Conservation (phyloP, 2,329 filamentous ascomycete genomes). For the Neurospora crassa region DNA sequence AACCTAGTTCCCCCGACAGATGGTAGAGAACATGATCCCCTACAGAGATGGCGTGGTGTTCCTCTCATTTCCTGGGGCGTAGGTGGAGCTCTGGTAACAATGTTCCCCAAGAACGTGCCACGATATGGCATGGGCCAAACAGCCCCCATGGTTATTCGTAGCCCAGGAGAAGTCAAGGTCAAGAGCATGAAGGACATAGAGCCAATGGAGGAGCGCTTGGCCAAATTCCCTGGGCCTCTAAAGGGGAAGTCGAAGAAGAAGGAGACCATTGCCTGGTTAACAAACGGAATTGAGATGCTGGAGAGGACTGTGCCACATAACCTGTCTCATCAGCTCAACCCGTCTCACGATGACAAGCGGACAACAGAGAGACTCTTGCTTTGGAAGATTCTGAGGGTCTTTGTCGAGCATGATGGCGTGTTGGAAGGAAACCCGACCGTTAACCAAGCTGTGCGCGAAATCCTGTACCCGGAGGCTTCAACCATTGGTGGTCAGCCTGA, state of each 20-base stretch:
- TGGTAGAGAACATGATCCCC: conserved; percentile 60
- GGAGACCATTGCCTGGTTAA: conserved; percentile 75
- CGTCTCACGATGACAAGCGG: conserved; percentile 57
- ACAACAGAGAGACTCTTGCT: conserved; percentile 71
- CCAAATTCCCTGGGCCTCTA: conserved; percentile 82
- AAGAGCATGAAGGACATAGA: conserved; percentile 64
- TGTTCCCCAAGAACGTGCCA: conserved; percentile 81
- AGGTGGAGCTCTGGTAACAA: conserved; percentile 71
- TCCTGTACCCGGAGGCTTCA: conserved; percentile 55
- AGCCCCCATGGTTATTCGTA: conserved; percentile 69
- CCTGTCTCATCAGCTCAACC: conserved; percentile 36
- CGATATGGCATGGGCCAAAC: conserved; percentile 69
- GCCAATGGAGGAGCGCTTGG: conserved; percentile 60
- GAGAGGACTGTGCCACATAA: conserved; percentile 49
- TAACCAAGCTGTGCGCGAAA: conserved; percentile 63
- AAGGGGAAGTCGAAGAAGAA: conserved; percentile 93
- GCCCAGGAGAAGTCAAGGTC: conserved; percentile 73
- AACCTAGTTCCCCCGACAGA: conserved; percentile 55
- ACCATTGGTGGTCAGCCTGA: conserved; percentile 18
- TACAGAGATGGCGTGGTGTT: conserved; percentile 84
- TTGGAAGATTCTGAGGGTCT: conserved; percentile 74
- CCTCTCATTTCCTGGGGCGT: conserved; percentile 85
- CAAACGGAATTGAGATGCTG: conserved; percentile 61
- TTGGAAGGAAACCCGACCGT: conserved; percentile 65
- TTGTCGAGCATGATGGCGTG: conserved; percentile 78